Evolutionary conservation across 2,329 filamentous ascomycete species (phyloP), one percentile per base, ranked within the genome.

Genomic region (Calonectria honghensis): DNA sequence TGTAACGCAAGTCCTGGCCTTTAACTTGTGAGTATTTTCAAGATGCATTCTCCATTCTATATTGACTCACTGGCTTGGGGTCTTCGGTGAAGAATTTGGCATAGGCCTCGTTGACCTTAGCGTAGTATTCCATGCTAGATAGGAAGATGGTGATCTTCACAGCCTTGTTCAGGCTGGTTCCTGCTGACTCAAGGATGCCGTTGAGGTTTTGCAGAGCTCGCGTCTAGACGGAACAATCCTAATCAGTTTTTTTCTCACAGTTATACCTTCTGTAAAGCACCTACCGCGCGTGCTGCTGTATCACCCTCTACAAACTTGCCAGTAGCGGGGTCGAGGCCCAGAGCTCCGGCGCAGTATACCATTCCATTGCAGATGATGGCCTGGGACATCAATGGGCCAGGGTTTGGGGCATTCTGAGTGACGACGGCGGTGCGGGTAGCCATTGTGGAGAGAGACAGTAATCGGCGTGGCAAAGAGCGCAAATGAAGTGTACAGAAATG

Each of bases 141-240:
- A 94, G 81, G 81, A 92, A 94, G 54, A 94, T 87, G 79, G 93
- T 94, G 75, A 93, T 90, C 83, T 94, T 94, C 81, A 94, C 89
- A 0, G 91, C 89, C 72, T 93, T 91, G 59, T 89, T 86, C 65
- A 94, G 85, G 74, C 86, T 88, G 63, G 89, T 90, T 1, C 91
- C 91, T 0, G 91, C 91, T 4, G 89, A 92, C 76, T 91, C 87
- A 31, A 94, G 90, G 2, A 94, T 87, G 1, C 88, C 87, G 9
- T 86, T 82, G 18, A 94, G 86, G 83, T 94, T 94, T 74, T 87
- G 87, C 73, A 94, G 87, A 59, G 87, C 87, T 87, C 90, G 90
- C 73, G 83, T 81, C 89, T 90, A n/a, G 18, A 13, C 10, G 10
- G 52, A 35, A 63, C 27, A 39, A 27, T 7, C 2, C 16, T 4